phyloP scores from a whole-genome alignment of 768 basidiomycete genomes.

The Nevesoporus exiguus region DNA sequence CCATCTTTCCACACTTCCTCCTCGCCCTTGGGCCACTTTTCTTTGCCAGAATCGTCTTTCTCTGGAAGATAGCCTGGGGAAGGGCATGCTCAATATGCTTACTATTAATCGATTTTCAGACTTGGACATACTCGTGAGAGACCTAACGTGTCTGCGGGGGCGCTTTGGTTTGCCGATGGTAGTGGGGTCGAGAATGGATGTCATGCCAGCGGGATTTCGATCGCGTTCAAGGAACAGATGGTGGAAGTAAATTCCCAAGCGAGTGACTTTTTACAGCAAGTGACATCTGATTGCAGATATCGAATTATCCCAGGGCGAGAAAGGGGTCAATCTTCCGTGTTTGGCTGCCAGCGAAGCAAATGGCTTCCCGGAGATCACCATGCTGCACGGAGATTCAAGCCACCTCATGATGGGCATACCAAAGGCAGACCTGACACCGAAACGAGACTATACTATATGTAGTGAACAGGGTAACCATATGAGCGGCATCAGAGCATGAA shows the following conservation, averaged over 20 bases:
- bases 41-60: slow-evolving; percentile 69
- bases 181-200: slow-evolving; percentile 61
- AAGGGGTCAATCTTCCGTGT: too few species aligned
- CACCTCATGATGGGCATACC: neutral
- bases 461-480: neutral
- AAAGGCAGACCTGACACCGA: too few species aligned
- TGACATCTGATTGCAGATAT: neutral
- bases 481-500: slow-evolving; percentile 12
- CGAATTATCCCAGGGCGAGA: neutral
- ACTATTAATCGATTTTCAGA: neutral
- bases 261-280: neutral
- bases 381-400: neutral
- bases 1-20: slow-evolving; percentile 70
- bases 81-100: neutral
- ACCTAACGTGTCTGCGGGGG: slow-evolving; percentile 61
- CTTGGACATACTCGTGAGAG: slow-evolving; percentile 52
- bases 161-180: slow-evolving; percentile 58
- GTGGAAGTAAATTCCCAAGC: neutral
- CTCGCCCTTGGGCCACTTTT: slow-evolving; percentile 83
- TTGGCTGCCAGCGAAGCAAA: neutral
- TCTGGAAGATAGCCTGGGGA: slow-evolving; percentile 74
- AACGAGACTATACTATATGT: neutral
- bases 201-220: slow-evolving; percentile 40
- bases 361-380: neutral
- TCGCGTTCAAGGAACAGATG: neutral